Conservation (phyloP, 352 stramenopile genomes). For the Phytophthora sp. region DNA sequence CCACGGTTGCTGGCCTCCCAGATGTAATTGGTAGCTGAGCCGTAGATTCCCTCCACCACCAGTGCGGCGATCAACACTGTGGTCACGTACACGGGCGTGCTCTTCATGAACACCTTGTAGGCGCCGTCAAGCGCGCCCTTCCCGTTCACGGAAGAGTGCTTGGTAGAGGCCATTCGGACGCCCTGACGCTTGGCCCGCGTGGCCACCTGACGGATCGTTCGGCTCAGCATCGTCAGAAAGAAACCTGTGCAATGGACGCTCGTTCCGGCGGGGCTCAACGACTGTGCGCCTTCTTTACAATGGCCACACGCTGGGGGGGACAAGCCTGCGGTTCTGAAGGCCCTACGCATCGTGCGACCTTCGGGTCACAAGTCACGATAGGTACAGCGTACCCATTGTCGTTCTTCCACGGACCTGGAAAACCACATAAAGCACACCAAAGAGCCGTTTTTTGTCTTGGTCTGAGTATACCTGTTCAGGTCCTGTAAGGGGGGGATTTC, state of each 20-base stretch:
- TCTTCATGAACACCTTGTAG: constrained; percentile 87
- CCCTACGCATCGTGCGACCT: constrained; percentile 9
- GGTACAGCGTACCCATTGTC: too few relatives aligned
- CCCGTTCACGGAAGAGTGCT: constrained; percentile 81
- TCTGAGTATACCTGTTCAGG: constrained; percentile 29
- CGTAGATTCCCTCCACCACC: constrained; percentile 78
- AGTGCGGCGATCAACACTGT: constrained; percentile 75
- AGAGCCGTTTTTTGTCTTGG: constrained; percentile 37
- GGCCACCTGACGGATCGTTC: constrained; percentile 56
- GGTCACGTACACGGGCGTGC: constrained; percentile 80
- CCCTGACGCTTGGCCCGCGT: constrained; percentile 46
- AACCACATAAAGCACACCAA: constrained; percentile 15
- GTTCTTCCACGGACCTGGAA: too few relatives aligned
- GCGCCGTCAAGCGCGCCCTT: constrained; percentile 63
- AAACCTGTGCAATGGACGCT: background rate
- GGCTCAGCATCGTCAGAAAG: constrained; percentile 53
- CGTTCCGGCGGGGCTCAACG: constrained; percentile 13
- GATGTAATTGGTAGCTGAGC: constrained; percentile 71
- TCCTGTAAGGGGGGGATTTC: constrained; percentile 35
- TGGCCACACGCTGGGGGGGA: constrained; percentile 12
- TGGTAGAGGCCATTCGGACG: constrained; percentile 60
- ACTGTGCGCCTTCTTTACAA: constrained; percentile 35
- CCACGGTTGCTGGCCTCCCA: constrained; percentile 87
- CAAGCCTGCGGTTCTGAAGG: constrained; percentile 33
- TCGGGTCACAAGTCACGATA: constrained; percentile 14